Percentiles rank a stretch among this genome's conserved stretches.
Evolutionary conservation across 306 rosid genomes (phyloP).

Genomic region (Fagus sylvatica): DNA sequence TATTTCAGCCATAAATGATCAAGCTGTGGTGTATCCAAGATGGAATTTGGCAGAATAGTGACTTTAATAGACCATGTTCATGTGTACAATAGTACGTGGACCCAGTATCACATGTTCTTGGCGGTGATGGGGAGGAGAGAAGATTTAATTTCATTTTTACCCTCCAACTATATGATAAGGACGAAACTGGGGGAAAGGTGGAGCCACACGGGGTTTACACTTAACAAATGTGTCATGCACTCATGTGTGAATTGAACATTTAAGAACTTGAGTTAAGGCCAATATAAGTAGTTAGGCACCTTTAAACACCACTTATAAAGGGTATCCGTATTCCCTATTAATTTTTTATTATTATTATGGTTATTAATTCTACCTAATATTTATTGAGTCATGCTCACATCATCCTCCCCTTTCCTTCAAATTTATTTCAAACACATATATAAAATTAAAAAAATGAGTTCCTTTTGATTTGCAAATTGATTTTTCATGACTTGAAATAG

Average conservation of each 20-base stretch:
- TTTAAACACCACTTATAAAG: not conserved
- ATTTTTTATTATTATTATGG: too few relatives aligned
- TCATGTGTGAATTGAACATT: not conserved
- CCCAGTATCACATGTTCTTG: constrained; percentile 9
- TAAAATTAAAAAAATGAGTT: too few relatives aligned
- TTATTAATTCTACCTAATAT: too few relatives aligned
- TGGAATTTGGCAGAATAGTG: not conserved
- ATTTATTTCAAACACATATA: too few relatives aligned
- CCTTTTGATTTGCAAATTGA: too few relatives aligned
- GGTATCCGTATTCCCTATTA: too few relatives aligned
- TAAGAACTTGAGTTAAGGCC: not conserved
- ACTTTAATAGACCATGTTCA: constrained; percentile 2
- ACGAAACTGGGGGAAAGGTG: too few relatives aligned
- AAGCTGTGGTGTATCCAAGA: not conserved
- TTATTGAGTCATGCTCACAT: too few relatives aligned
- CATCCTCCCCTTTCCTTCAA: too few relatives aligned
- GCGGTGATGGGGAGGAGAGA: not conserved
- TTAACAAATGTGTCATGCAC: too few relatives aligned
- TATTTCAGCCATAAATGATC: constrained; percentile 4
- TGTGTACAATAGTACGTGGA: constrained; percentile 1
- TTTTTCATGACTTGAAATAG: too few relatives aligned
- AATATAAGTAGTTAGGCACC: not conserved
- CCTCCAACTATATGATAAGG: not conserved
- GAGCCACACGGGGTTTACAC: too few relatives aligned
- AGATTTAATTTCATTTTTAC: not conserved